phyloP scores from a whole-genome alignment of 805 yeast species.

The Pichia deserticola region DNA sequence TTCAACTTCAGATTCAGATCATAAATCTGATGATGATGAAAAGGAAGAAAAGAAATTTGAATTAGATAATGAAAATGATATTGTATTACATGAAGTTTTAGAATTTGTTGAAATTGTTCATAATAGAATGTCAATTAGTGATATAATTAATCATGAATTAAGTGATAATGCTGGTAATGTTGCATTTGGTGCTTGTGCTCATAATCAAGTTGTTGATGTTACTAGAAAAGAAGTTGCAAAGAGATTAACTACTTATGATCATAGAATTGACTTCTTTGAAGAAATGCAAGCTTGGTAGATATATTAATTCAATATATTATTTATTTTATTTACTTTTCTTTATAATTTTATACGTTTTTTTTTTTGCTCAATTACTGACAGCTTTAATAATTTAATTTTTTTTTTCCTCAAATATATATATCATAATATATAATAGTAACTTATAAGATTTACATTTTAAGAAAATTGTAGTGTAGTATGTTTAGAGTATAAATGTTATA shows the following conservation, averaged over 20 bases:
- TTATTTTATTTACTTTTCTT: background rate
- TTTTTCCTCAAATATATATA: no score
- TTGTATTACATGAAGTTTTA: background rate
- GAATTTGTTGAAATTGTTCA: conserved; percentile 34
- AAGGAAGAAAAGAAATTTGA: background rate
- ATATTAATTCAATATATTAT: background rate
- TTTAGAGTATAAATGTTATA: no score
- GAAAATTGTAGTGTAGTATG: no score
- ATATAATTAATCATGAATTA: conserved; percentile 32
- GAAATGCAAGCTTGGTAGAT: conserved; percentile 31
- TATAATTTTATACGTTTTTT: no score
- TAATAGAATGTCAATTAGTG: conserved; percentile 36
- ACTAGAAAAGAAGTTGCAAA: conserved; percentile 21
- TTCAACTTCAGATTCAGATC: background rate
- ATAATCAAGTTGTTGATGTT: conserved; percentile 33
- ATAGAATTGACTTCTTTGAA: conserved; percentile 27
- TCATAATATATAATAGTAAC: no score
- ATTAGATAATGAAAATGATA: background rate
- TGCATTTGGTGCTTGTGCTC: conserved; percentile 45
- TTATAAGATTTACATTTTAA: no score
- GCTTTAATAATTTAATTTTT: no score
- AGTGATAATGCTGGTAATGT: conserved; percentile 31
- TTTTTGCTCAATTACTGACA: no score
- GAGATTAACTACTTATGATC: conserved; percentile 7
- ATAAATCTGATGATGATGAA: background rate